Evolutionary conservation across 106 monocot species (phyloP), one percentile per base, ranked within the genome.

Genomic region (Triglochin maritima): DNA sequence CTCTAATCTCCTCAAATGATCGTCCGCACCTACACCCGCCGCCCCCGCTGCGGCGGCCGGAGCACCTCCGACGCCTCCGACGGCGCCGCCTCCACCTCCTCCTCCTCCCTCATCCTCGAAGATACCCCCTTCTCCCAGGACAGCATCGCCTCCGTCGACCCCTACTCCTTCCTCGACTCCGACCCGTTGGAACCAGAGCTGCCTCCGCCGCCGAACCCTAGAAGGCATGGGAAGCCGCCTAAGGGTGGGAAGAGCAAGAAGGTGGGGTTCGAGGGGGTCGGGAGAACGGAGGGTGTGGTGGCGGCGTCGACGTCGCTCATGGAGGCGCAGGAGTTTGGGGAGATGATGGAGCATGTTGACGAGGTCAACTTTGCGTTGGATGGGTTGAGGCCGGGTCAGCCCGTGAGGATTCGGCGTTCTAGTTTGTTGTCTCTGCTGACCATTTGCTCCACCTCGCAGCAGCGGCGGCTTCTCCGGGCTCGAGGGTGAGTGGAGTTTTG

Each of bases 261-360:
- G n/a, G 4, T 17, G 46, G 60, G 50, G 57, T 3, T 47, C 10
- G 55, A 13, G 29, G 57, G 46, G 42, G 48, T n/a, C 14, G 64
- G 15, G 47, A 57, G 63, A 15, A 29, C 17, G 53, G 56, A 56
- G 17, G 9, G 14, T 4, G 12, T 5, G 49, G 67, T 52, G 41
- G 17, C 60, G 48, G 59, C 78, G 46, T 65, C 72, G 68, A 84
- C 87, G 50, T 70, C 95, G 58, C 59, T 96, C 69, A 87, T 96
- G 95, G 95, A 96, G 81, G 85, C 90, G 53, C 85, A 90, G 81
- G 95, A 96, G 78, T 87, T 78, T 50, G 95, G 95, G 69, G 95
- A 96, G 83, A 96, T 96, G 95, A 96, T 96, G 95, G 95, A 90
- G 74, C 85, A 86, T 66, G 84, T 84, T 2, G 96, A 98, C 62